A percentile compares a stretch with the other conserved stretches of the same genome.
These are phyloP conservation scores for Penicillium sp. DNA, from an alignment of 2,329 filamentous ascomycete genomes.

Conservation along the genomic window DNA sequence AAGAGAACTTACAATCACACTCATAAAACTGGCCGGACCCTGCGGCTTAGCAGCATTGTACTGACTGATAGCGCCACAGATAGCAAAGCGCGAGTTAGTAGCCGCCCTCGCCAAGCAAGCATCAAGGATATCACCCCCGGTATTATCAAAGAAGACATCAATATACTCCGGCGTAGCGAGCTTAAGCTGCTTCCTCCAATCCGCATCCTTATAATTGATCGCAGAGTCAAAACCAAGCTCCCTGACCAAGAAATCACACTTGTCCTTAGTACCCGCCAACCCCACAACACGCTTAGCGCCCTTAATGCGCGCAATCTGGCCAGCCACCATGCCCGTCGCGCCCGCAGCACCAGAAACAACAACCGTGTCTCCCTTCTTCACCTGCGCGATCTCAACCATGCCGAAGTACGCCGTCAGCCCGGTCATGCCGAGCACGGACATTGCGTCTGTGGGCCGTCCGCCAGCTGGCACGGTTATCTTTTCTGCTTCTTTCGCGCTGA, in stretches of 20 bases:
- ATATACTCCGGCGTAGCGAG: constrained; percentile 59
- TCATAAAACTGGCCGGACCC: constrained; percentile 53
- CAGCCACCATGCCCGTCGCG: constrained; percentile 71
- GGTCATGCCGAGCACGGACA: constrained; percentile 63
- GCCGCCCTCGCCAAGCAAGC: constrained; percentile 63
- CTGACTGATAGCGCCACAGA: constrained; percentile 68
- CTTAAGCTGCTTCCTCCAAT: constrained; percentile 60
- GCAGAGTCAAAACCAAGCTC: constrained; percentile 66
- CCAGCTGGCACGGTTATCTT: constrained; percentile 46
- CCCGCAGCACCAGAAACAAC: constrained; percentile 76
- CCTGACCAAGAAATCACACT: constrained; percentile 63
- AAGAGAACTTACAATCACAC: constrained; percentile 34
- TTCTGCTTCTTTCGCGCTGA: constrained; percentile 52
- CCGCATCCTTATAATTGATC: constrained; percentile 65
- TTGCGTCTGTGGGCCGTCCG: constrained; percentile 57
- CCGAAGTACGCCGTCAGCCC: constrained; percentile 76
- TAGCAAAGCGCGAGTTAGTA: constrained; percentile 62
- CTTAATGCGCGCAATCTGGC: constrained; percentile 74
- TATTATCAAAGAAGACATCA: constrained; percentile 73
- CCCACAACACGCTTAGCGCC: constrained; percentile 62
- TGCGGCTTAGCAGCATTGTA: constrained; percentile 60
- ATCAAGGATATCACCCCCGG: constrained; percentile 69
- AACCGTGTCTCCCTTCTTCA: constrained; percentile 68
- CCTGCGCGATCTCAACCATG: constrained; percentile 64
- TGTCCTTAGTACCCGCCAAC: constrained; percentile 64